Evolutionary conservation across 2,329 filamentous ascomycete species (phyloP), one percentile per base, ranked within the genome.

Genomic region (Fusarium metavorans): DNA sequence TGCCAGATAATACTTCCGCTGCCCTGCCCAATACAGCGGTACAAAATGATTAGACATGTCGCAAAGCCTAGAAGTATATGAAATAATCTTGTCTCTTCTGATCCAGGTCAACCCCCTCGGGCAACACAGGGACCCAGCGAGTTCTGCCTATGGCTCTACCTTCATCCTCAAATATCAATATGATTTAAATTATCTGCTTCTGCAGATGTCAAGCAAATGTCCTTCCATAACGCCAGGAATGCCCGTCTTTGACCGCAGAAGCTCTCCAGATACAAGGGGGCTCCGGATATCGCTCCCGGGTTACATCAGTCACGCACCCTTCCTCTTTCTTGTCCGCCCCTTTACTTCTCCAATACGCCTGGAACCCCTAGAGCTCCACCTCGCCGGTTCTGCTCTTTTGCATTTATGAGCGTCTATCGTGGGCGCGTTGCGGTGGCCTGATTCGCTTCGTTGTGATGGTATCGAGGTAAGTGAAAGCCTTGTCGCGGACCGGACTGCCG

Each of bases 181-280:
- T 27, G 70, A 52, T 64, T 52, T 73, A 70, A 70, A 72, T 67
- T 59, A 62, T 73, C 69, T 73, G 72, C 72, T 50, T 75, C 62
- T 32, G 64, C 64, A 74, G 62, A 67, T 37, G 20, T 30, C 13
- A 67, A 66, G 66, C 59, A 75, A 67, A 69, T 70, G 52, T 50
- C 72, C 56, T 64, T 64, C 72, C 72, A 73, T 73, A 75, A 74
- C 72, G 72, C 72, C 72, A 70, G 72, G 68, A 75, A 74, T 74
- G 72, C 66, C 62, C 69, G 27, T 75, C 72, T 67, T 62, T 62
- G 43, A 61, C 62, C 69, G 37, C 39, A 56, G 34, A 67, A 59
- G 72, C 56, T 64, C 35, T 70, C 69, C 62, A 73, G 69, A 73
- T 73, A 70, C 73, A 54, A 54, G 23, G 34, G 62, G 34, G 58